phyloP scores from a whole-genome alignment of 768 basidiomycete genomes.

The Hypholoma fasciculare region DNA sequence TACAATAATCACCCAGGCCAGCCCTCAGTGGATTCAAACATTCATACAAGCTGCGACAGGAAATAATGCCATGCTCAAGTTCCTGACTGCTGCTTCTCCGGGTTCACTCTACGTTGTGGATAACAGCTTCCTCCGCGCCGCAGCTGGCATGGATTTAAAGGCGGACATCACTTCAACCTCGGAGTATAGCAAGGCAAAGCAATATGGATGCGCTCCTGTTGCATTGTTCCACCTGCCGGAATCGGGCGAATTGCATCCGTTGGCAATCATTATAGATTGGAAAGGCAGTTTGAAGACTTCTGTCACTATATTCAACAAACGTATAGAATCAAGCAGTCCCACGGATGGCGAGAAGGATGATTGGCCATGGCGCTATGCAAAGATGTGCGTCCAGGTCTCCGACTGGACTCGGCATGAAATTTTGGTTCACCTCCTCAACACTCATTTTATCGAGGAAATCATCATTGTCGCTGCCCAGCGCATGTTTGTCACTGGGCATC shows the following conservation, averaged over 20 bases:
- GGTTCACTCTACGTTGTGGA: slow-evolving; percentile 22
- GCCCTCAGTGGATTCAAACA: slow-evolving; percentile 17
- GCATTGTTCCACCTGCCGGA: slow-evolving; percentile 25
- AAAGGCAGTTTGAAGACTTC: slow-evolving; percentile 24
- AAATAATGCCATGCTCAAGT: slow-evolving; percentile 9
- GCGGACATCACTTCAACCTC: slow-evolving; percentile 6
- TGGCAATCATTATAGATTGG: slow-evolving; percentile 29
- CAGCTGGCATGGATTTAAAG: slow-evolving; percentile 12
- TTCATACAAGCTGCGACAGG: slow-evolving; percentile 14
- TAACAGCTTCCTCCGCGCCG: slow-evolving; percentile 24
- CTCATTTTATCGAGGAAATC: slow-evolving; percentile 31
- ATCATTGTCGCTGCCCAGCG: slow-evolving; percentile 30
- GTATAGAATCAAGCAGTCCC: slow-evolving; percentile 9
- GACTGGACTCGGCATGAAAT: slow-evolving; percentile 32
- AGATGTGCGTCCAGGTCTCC: slow-evolving; percentile 26
- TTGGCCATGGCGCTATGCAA: slow-evolving; percentile 35
- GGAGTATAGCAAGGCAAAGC: background rate
- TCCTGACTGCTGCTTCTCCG: slow-evolving; percentile 7
- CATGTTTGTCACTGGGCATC: slow-evolving; percentile 18
- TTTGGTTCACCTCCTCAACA: slow-evolving; percentile 25
- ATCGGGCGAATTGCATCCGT: slow-evolving; percentile 25
- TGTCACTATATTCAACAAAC: slow-evolving; percentile 29
- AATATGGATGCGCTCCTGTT: slow-evolving; percentile 26
- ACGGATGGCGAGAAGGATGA: slow-evolving; percentile 19
- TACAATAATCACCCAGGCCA: slow-evolving; percentile 22